These are phyloP conservation scores for Tetradesmus lagerheimii DNA, from an alignment of 139 green algal species.

Conservation along the genomic window DNA sequence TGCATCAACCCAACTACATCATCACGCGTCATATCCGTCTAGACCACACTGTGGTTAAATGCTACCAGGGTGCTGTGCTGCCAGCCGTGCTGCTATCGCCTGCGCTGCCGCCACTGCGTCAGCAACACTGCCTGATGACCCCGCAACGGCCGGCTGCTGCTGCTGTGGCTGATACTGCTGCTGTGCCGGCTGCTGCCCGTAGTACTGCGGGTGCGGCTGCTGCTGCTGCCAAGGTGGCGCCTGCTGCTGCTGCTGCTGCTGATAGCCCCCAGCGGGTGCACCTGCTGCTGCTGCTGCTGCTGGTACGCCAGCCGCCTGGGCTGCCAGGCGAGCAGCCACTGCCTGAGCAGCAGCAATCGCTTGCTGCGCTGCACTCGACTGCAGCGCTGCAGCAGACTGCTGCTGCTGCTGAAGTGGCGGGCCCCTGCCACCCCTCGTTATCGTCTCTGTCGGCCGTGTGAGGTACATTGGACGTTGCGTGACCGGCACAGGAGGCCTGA, in stretches of 20 bases:
- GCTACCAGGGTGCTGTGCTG: constrained; percentile 46
- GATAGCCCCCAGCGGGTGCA: neutral
- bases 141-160: neutral
- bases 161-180: constrained; percentile 5
- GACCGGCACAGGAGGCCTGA: constrained; percentile 72
- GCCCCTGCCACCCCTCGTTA: neutral
- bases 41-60: neutral
- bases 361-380: constrained; percentile 26
- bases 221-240: neutral
- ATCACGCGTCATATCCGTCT: too few relatives aligned
- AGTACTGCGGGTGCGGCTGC: neutral
- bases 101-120: constrained; percentile 57
- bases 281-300: neutral
- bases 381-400: constrained; percentile 19
- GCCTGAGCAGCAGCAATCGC: constrained; percentile 39
- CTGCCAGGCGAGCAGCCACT: constrained; percentile 19
- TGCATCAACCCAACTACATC: too few relatives aligned
- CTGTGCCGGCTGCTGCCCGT: constrained; percentile 24
- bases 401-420: constrained; percentile 8
- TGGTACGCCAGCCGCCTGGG: neutral
- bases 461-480: constrained; percentile 76
- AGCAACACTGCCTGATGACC: constrained; percentile 47
- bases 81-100: constrained; percentile 68
- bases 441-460: constrained; percentile 49
- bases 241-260: constrained; percentile 22